Percentiles rank a stretch among this genome's conserved stretches.
Conservation (phyloP, 2,329 filamentous ascomycete species). For the Xylariaceae sp. region DNA sequence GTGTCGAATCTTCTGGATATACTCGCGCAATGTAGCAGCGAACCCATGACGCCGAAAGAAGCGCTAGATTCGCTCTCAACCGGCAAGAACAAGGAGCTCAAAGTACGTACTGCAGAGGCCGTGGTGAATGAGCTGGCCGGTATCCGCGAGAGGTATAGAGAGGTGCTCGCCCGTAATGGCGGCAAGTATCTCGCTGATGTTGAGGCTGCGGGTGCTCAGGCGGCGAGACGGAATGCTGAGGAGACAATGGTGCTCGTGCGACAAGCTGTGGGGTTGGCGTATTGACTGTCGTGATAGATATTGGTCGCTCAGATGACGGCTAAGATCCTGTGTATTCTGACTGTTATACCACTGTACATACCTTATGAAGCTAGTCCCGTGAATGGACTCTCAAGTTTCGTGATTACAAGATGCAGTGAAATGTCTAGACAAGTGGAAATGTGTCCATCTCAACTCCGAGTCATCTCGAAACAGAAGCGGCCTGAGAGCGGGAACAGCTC, state of each 20-base stretch:
- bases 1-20: constrained; percentile 86
- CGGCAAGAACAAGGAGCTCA: constrained; percentile 57
- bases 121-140: constrained; percentile 51
- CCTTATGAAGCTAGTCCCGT: too few relatives aligned
- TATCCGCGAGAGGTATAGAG: constrained; percentile 49
- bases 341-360: neutral
- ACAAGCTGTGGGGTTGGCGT: constrained; percentile 48
- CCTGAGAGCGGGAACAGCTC: too few relatives aligned
- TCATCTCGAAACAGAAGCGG: too few relatives aligned
- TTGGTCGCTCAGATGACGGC: too few relatives aligned
- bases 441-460: too few relatives aligned
- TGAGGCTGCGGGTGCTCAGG: constrained; percentile 55
- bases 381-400: too few relatives aligned
- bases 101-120: constrained; percentile 59
- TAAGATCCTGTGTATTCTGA: too few relatives aligned
- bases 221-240: constrained; percentile 61
- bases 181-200: constrained; percentile 55
- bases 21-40: constrained; percentile 64
- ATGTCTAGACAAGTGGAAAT: too few relatives aligned
- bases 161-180: constrained; percentile 43
- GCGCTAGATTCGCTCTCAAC: constrained; percentile 34
- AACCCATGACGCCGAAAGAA: constrained; percentile 28
- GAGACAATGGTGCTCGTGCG: constrained; percentile 55
- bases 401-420: too few relatives aligned
- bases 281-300: neutral